A percentile compares a stretch with the other conserved stretches of the same genome.
Conservation (phyloP, 495 filamentous ascomycete species). For the Lepidopterella palustris region DNA sequence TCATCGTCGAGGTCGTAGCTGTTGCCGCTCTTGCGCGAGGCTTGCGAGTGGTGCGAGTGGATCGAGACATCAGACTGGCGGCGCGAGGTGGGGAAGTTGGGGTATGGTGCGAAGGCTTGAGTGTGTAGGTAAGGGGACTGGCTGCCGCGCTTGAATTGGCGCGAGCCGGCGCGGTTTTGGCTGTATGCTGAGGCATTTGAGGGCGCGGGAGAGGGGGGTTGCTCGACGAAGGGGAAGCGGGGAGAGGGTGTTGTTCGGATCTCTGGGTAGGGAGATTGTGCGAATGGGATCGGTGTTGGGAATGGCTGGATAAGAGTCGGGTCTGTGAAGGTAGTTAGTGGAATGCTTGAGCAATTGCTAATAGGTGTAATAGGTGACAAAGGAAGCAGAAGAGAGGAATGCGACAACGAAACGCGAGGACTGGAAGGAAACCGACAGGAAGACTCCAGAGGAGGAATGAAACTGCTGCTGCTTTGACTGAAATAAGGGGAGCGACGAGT, state of each 20-base stretch:
- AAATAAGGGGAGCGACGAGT: conserved; percentile 43
- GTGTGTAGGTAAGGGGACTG: conserved; percentile 42
- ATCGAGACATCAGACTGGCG: conserved; percentile 52
- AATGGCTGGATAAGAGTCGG: conserved; percentile 54
- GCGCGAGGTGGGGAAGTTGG: conserved; percentile 40
- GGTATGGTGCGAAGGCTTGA: conserved; percentile 35
- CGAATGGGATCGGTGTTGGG: conserved; percentile 27
- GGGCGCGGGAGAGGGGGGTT: conserved; percentile 36
- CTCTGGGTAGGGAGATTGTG: conserved; percentile 31
- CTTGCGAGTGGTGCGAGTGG: conserved; percentile 50
- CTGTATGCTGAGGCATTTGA: conserved; percentile 24
- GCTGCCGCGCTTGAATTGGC: conserved; percentile 22
- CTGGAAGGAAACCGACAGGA: conserved; percentile 56
- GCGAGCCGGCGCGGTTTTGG: conserved; percentile 27
- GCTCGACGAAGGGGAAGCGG: conserved; percentile 27
- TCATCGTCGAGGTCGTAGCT: conserved; percentile 55
- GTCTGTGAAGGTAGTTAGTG: conserved; percentile 38
- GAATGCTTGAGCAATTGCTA: conserved; percentile 20
- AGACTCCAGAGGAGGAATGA: conserved; percentile 53
- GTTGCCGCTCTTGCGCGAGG: conserved; percentile 47
- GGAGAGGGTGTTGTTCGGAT: conserved; percentile 29
- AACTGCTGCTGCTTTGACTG: conserved; percentile 55
- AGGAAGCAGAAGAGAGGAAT: conserved; percentile 11
- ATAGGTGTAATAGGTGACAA: too few species aligned
- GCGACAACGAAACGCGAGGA: conserved; percentile 24